Evolutionary conservation across 192 early-diverging fungal species (phyloP).

Genomic region (Coemansia javaensis): DNA sequence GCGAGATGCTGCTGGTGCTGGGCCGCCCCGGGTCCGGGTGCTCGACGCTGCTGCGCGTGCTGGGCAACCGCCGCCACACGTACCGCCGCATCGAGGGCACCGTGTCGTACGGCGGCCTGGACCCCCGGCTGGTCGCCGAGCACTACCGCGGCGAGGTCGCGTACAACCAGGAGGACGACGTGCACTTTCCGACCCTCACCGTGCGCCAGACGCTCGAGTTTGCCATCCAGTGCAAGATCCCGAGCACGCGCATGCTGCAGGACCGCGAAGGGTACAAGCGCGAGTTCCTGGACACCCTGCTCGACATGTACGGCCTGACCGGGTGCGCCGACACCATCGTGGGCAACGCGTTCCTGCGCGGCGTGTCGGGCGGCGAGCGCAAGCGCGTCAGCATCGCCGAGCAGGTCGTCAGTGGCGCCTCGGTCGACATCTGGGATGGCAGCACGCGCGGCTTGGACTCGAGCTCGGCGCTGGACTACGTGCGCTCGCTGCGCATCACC

Average conservation of each 20-base stretch:
- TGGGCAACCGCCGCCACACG: conserved; percentile 59
- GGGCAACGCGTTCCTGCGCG: conserved; percentile 57
- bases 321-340: conserved; percentile 54
- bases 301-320: conserved; percentile 56
- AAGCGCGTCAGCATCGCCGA: conserved; percentile 59
- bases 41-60: conserved; percentile 58
- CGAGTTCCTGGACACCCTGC: conserved; percentile 41
- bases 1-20: conserved; percentile 67
- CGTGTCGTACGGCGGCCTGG: conserved; percentile 63
- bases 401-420: conserved; percentile 53
- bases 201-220: conserved; percentile 75
- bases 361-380: conserved; percentile 65
- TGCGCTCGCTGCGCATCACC: conserved; percentile 64
- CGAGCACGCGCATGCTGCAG: conserved; percentile 56
- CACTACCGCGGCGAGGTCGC: conserved; percentile 60
- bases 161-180: conserved; percentile 58
- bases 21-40: conserved; percentile 67
- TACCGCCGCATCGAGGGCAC: conserved; percentile 56
- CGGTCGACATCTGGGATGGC: conserved; percentile 58
- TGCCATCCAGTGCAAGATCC: conserved; percentile 68
- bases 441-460: conserved; percentile 60
- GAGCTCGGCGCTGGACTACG: conserved; percentile 62
- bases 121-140: conserved; percentile 52
- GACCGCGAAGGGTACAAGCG: conserved; percentile 55
- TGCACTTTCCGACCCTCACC: conserved; percentile 71